Percentiles rank a stretch among this genome's conserved stretches.
Conservation (phyloP, 495 filamentous ascomycete genomes). For the Bryoglossum gracile region DNA sequence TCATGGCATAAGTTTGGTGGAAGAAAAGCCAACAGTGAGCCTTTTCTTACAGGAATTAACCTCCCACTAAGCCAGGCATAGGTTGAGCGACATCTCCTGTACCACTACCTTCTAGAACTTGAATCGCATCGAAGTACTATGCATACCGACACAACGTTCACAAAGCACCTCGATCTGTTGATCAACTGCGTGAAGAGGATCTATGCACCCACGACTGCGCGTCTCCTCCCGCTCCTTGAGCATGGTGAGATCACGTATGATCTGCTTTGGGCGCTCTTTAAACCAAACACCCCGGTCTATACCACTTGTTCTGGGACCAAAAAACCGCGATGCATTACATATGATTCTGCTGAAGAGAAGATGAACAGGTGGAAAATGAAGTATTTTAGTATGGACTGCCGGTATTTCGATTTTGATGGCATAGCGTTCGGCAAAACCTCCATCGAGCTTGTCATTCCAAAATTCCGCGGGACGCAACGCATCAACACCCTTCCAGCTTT, state of each 20-base stretch:
- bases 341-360: slow-evolving; percentile 7
- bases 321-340: slow-evolving; percentile 12
- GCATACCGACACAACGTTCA: neutral
- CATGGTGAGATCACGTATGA: slow-evolving; percentile 39
- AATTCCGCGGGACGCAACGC: slow-evolving; percentile 12
- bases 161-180: slow-evolving; percentile 33
- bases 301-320: slow-evolving; percentile 31
- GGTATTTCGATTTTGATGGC: slow-evolving; percentile 15
- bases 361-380: neutral
- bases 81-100: slow-evolving; percentile 31
- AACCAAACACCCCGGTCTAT: slow-evolving; percentile 33
- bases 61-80: slow-evolving; percentile 7
- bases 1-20: slow-evolving; percentile 7
- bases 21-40: slow-evolving; percentile 18
- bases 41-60: neutral
- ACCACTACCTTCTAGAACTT: slow-evolving; percentile 30
- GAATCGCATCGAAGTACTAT: slow-evolving; percentile 13
- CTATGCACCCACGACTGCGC: slow-evolving; percentile 30
- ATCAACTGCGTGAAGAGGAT: slow-evolving; percentile 32
- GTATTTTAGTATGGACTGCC: slow-evolving; percentile 8
- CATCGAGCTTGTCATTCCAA: slow-evolving; percentile 7
- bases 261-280: slow-evolving; percentile 32
- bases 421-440: slow-evolving; percentile 2
- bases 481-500: slow-evolving; percentile 15
- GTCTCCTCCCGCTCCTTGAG: slow-evolving; percentile 25